A percentile compares a stretch with the other conserved stretches of the same genome.
phyloP scores from a whole-genome alignment of 2,329 filamentous ascomycete species.

The Claviceps arundinis region DNA sequence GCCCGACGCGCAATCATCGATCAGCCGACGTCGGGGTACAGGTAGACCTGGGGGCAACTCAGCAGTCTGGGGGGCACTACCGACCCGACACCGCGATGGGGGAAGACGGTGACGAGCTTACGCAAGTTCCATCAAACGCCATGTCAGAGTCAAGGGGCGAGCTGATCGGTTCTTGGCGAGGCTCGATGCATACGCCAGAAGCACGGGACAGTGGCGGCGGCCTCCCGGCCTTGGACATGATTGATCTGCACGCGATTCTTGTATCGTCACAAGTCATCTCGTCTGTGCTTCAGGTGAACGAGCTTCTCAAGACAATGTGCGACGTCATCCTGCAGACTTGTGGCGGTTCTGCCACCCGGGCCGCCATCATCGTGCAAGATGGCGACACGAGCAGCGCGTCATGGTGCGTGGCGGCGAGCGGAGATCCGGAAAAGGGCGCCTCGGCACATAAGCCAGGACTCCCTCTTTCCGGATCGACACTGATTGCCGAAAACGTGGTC shows the following conservation, averaged over 20 bases:
- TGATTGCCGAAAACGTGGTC: constrained; percentile 65
- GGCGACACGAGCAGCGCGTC: constrained; percentile 35
- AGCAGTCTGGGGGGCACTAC: constrained; percentile 38
- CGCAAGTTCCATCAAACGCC: constrained; percentile 28
- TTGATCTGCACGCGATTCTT: constrained; percentile 66
- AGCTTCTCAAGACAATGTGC: constrained; percentile 67
- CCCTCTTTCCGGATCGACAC: constrained; percentile 48
- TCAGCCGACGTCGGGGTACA: constrained; percentile 53
- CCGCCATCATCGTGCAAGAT: constrained; percentile 62
- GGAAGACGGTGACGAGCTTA: constrained; percentile 29
- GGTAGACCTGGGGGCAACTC: constrained; percentile 53
- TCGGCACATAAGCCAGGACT: constrained; percentile 53
- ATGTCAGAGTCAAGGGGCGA: constrained; percentile 41
- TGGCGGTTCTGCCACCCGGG: constrained; percentile 54
- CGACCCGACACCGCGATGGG: constrained; percentile 25
- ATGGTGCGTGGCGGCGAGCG: constrained; percentile 64
- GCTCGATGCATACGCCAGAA: constrained; percentile 39
- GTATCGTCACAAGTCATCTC: constrained; percentile 70
- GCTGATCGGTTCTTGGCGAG: constrained; percentile 50
- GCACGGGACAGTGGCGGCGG: constrained; percentile 40
- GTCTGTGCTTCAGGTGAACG: constrained; percentile 62
- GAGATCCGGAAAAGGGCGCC: constrained; percentile 56
- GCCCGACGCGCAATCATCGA: constrained; percentile 43
- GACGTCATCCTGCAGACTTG: constrained; percentile 70
- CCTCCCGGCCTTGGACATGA: constrained; percentile 67